phyloP scores from a whole-genome alignment of 306 rosid genomes.

The Gynostemma pentaphyllum region DNA sequence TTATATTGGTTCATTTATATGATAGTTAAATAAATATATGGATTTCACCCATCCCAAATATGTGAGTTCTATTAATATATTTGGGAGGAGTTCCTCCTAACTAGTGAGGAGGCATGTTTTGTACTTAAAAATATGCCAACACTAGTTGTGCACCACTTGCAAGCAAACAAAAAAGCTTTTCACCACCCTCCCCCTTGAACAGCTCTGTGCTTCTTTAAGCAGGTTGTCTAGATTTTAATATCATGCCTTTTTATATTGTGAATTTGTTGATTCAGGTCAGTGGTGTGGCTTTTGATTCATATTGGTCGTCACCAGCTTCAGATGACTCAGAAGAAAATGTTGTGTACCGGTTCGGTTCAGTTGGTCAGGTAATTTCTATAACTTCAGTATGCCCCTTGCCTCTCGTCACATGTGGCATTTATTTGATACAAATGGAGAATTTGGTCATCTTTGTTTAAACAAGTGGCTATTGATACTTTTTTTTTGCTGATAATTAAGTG shows the following conservation, averaged over 20 bases:
- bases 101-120: no score
- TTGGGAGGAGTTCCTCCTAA: no score
- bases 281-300: constrained; percentile 89
- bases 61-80: no score
- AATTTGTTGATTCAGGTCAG: constrained; percentile 45
- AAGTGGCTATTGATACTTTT: background rate
- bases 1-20: no score
- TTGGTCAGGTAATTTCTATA: constrained; percentile 58
- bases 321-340: constrained; percentile 51
- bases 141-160: background rate
- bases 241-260: constrained; percentile 4
- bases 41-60: no score
- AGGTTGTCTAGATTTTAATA: constrained; percentile 17
- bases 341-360: constrained; percentile 81
- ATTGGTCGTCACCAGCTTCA: constrained; percentile 80
- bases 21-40: no score
- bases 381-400: background rate
- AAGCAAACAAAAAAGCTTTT: background rate
- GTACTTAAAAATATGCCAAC: no score
- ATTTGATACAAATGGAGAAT: background rate
- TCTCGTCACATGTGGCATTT: background rate
- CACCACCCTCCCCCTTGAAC: no score
- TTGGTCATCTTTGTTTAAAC: background rate
- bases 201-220: no score
- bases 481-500: no score